Evolutionary conservation across 169 alveolate genomes (phyloP), one percentile per base, ranked within the genome.

Genomic region (Cryptosporidium tyzzeri): DNA sequence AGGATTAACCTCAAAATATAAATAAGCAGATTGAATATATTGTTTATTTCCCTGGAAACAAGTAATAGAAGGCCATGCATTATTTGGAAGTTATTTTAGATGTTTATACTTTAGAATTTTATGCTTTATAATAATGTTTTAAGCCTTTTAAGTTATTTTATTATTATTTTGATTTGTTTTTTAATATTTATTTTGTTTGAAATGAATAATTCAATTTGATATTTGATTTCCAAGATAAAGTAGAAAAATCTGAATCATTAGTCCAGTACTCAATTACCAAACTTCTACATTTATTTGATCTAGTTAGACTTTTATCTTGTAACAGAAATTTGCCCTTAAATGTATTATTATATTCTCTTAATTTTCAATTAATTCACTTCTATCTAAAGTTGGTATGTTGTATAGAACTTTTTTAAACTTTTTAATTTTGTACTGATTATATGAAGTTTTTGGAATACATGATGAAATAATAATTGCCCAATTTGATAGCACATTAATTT

Each of bases 391-490:
- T n/a, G 67, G 67, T 2, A 55, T 55, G 12, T 55, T 21, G 37
- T 55, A 55, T 55, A 55, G 12, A 10, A 26, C 35, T 26, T 35
- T 65, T 31, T 18, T 65, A n/a, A 65, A 65, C 71, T 65, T 65
- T 65, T 65, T 65, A 65, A 65, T 29, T 65, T 14, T 65, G 31
- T 65, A 65, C 10, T 31, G 53, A n/a, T 5, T 35, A 65, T 31
- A 65, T 4, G 53, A 21, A n/a, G 29, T 8, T 4, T 35, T 37
- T n/a, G 86, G 86, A 37, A 80, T 29, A 62, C 12, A 31, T 29
- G 74, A 41, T 7, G 89, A 44, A 29, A 80, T 59, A 1, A 80
- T 59, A 41, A 59, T 29, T 80, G 61, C 89, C 89, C 89, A 80
- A 33, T 62, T 62, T 16, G 89, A 44, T 9, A 33, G 41, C 41